Percentiles rank a stretch among this genome's conserved stretches.
phyloP scores from a whole-genome alignment of 1,284 basidiomycete genomes.

The Marasmius tenuissimus region DNA sequence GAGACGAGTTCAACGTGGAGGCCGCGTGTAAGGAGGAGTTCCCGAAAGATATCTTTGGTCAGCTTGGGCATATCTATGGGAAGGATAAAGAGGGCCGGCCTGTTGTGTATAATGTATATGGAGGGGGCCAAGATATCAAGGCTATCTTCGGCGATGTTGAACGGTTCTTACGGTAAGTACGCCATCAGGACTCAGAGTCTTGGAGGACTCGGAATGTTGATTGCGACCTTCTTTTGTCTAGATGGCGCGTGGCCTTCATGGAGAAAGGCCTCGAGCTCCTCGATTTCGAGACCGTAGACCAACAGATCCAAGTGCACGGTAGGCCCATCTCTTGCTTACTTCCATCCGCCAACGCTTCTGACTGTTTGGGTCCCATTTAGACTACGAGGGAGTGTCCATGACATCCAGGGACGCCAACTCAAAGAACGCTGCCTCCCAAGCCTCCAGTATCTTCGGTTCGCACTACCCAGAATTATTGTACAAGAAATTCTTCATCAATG shows the following conservation, averaged over 20 bases:
- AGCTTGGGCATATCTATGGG: constrained; percentile 64
- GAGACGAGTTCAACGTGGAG: constrained; percentile 66
- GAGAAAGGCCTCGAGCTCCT: constrained; percentile 63
- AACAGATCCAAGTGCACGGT: constrained; percentile 77
- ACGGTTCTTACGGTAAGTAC: constrained; percentile 63
- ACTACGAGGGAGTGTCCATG: constrained; percentile 72
- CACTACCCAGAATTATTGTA: constrained; percentile 80
- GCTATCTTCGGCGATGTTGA: constrained; percentile 70
- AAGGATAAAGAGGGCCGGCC: constrained; percentile 67
- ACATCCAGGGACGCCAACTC: constrained; percentile 69
- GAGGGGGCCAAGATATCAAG: constrained; percentile 60
- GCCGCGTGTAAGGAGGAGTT: constrained; percentile 61
- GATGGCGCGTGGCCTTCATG: constrained; percentile 78
- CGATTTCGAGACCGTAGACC: constrained; percentile 73
- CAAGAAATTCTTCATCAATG: constrained; percentile 78
- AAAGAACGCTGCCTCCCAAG: constrained; percentile 72
- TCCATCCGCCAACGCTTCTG: neutral
- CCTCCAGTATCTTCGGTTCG: constrained; percentile 66
- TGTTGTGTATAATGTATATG: constrained; percentile 74
- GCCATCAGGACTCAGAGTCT: neutral
- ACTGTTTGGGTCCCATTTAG: constrained; percentile 30
- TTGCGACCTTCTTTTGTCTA: constrained; percentile 22
- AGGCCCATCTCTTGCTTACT: constrained; percentile 7
- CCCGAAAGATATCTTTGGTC: constrained; percentile 63
- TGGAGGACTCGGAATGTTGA: neutral